Base-by-base conservation (phyloP, 768 basidiomycete genomes). In the Leucogyrophana mollusca region DNA sequence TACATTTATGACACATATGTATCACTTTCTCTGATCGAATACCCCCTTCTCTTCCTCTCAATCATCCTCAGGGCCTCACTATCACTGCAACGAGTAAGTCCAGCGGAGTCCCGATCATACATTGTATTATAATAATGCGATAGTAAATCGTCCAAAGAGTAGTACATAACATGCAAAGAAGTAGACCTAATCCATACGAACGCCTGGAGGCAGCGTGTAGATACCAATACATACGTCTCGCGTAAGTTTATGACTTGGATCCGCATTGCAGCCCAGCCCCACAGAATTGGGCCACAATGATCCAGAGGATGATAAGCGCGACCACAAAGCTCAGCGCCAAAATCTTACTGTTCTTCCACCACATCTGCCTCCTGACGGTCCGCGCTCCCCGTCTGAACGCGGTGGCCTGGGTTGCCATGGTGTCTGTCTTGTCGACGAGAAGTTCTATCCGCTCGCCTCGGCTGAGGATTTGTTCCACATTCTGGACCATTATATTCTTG, bases 401-500 rank as follows among this genome's bases (percentile, higher is more conserved):
- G 3, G 90, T 90, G 4, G 95, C 93, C 66, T 98, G 94, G 9
- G 84, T 87, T 6, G 90, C 88, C 84, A 99, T 90, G 45, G 78
- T 87, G 61, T 97, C 94, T 22, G 96, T 99, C 76, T 96, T 96
- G 72, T 97, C 93, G 23, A 98, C 90, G 42, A 99, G 78, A 14
- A 97, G 76, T 64, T 97, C 95, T 55, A 99, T 91, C 43, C 96
- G 78, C 67, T 99, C 96, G 18, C 96, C 96, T 30, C 96, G 78
- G 43, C 82, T 87, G 34, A 99, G 79, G 52, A 98, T 95, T 64
- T 94, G 90, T 69, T 97, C 93, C 53, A 97, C 94, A 64, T 97
- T 97, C 67, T 97, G 90, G 41, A 97, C 94, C 94, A 96, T 95
- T 68, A 96, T 91, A 58, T 94, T 87, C 65, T 96, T 97, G 38